Base-by-base conservation (phyloP, 2,329 filamentous ascomycete species). In the Westerdykella aurantiaca region DNA sequence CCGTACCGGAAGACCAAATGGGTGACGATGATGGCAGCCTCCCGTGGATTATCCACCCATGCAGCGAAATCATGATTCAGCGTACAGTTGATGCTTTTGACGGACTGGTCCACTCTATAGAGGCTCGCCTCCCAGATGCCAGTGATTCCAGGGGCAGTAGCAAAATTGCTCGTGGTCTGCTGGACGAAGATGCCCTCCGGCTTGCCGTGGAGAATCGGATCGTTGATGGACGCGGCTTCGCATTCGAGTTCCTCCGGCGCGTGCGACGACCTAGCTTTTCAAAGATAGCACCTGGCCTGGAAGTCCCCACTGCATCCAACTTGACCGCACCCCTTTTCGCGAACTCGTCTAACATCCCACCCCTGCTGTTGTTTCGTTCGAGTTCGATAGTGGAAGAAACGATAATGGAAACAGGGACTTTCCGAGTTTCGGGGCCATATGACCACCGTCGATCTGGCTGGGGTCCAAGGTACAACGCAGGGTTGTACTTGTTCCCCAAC, bases 311-410 rank as follows among this genome's bases (percentile, higher is more conserved):
- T n/a, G 35, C 41, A 29, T 14, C 43, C 4, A 41, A 31, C 21
- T 41, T 47, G n/a, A 6, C 38, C 17, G 22, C 41, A 12, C 50
- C 51, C 31, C 42, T 45, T 40, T 64, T 46, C 43, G 66, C 52
- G 50, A 67, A 45, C 21, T 55, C 57, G 35, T 64, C 64, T 37
- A 66, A 61, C 40, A 64, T 66, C 40, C 63, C 63, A 10, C 49
- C 45, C 22, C 50, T 52, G 40, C 63, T 61, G 25, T 40, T 49
- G 25, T 46, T 51, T 38, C 43, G 45, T 23, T 48, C 38, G 13
- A 29, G 11, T 29, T 10, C 9, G 25, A 7, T 29, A 12, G 25
- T 29, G 25, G 25, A 29, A 10, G 25, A 29, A 12, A 29, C 7
- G 25, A 29, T 12, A 12, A 29, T 29, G 9, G 2, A 29, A 21